phyloP scores from a whole-genome alignment of 2,329 filamentous ascomycete genomes.

The Neodidymelliopsis sp. region DNA sequence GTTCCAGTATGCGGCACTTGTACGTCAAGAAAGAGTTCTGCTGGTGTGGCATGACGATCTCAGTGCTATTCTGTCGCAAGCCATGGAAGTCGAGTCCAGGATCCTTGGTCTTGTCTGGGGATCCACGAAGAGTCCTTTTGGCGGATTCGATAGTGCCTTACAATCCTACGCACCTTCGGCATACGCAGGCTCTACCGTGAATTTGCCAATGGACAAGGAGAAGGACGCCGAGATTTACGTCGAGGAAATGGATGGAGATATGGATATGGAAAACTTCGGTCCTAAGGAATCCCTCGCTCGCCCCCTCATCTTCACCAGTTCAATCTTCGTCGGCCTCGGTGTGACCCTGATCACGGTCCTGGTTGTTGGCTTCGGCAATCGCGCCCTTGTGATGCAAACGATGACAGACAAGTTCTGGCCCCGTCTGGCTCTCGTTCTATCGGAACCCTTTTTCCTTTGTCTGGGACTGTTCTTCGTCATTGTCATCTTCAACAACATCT shows the following conservation, averaged over 20 bases:
- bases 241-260: slow-evolving; percentile 69
- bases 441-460: slow-evolving; percentile 77
- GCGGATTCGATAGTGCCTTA: slow-evolving; percentile 49
- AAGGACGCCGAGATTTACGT: slow-evolving; percentile 60
- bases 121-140: slow-evolving; percentile 58
- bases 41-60: slow-evolving; percentile 83
- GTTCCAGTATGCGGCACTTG: slow-evolving; percentile 79
- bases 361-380: slow-evolving; percentile 71
- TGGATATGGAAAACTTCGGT: slow-evolving; percentile 72
- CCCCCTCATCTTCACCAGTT: slow-evolving; percentile 73
- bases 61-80: slow-evolving; percentile 70
- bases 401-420: slow-evolving; percentile 68
- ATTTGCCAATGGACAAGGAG: slow-evolving; percentile 37
- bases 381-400: slow-evolving; percentile 71
- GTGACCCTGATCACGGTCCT: slow-evolving; percentile 71
- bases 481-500: slow-evolving; percentile 77
- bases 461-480: slow-evolving; percentile 84
- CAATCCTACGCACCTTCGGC: slow-evolving; percentile 32
- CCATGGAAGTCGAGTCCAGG: slow-evolving; percentile 74
- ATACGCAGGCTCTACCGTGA: slow-evolving; percentile 36
- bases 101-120: slow-evolving; percentile 80
- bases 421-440: slow-evolving; percentile 70
- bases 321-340: slow-evolving; percentile 71
- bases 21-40: slow-evolving; percentile 72
- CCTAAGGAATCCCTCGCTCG: slow-evolving; percentile 65